Conservation (phyloP, 2,329 filamentous ascomycete species). For the Intubia oerlemansii region DNA sequence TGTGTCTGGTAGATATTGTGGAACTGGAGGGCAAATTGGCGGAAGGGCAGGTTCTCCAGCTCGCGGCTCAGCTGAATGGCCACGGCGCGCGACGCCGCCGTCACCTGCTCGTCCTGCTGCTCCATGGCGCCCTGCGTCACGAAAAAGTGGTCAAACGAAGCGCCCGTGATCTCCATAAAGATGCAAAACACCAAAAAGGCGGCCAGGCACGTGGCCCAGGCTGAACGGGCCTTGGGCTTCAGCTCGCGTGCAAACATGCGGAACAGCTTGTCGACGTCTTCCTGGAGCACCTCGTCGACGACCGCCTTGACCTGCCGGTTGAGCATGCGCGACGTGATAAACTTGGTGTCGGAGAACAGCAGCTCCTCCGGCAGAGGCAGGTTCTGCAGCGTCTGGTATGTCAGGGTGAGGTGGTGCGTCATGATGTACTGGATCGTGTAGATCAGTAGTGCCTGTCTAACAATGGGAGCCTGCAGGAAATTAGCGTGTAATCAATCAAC, state of each 20-base stretch:
- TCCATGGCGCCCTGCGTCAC: slow-evolving; percentile 25
- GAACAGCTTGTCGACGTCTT: slow-evolving; percentile 29
- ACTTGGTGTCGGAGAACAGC: slow-evolving; percentile 21
- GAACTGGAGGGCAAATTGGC: slow-evolving; percentile 38
- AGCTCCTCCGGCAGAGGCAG: slow-evolving; percentile 19
- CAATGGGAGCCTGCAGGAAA: slow-evolving; percentile 27
- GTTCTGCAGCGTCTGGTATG: slow-evolving; percentile 18
- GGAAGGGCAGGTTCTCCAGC: slow-evolving; percentile 37
- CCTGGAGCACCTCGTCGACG: slow-evolving; percentile 31
- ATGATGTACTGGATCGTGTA: slow-evolving; percentile 37
- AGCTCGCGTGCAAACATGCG: slow-evolving; percentile 29
- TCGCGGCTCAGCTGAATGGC: slow-evolving; percentile 26
- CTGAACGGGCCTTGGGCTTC: slow-evolving; percentile 28
- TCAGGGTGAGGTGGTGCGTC: slow-evolving; percentile 31
- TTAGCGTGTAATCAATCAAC: too few relatives aligned
- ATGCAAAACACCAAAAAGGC: slow-evolving; percentile 34
- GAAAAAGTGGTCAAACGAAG: slow-evolving; percentile 28
- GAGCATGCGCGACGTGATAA: slow-evolving; percentile 30
- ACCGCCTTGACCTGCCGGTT: slow-evolving; percentile 34
- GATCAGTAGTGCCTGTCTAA: slow-evolving; percentile 29
- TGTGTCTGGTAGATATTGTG: slow-evolving; percentile 38
- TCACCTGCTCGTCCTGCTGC: slow-evolving; percentile 15
- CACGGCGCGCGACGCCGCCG: slow-evolving; percentile 12
- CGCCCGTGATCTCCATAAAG: slow-evolving; percentile 36
- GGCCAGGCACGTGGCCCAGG: slow-evolving; percentile 35